Base-by-base conservation (phyloP, 257 asterid species). In the Salvia splendens region DNA sequence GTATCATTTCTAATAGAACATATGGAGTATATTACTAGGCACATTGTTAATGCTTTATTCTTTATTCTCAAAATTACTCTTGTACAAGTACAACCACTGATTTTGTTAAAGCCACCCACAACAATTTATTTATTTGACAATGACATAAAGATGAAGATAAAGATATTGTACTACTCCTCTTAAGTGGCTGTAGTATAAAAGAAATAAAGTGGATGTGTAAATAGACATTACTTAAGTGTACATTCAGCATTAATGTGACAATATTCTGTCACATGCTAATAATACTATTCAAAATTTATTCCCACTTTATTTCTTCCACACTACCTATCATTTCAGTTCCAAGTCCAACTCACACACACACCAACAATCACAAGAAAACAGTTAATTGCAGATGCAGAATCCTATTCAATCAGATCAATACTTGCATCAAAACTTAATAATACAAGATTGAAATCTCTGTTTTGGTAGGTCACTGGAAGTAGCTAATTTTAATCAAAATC, bases 391-490 rank as follows among this genome's bases (percentile, higher is more conserved):
- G 40, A 53, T 24, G 65, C 52, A 67, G 15, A 35, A 15, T 38
- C 59, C 17, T 46, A 60, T 10, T 32, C 46, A 71, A 35, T 41
- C n/a, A 67, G 69, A 55, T 48, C 38, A 54, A 47, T 40, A 32
- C 55, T 52, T 54, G 8, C 63, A 67, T 65, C 52, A 77, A 80
- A 80, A 80, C 66, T 73, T 76, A 62, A 61, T 71, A 51, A 64
- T 70, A 77, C 85, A 80, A 46, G 71, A 45, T 24, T 4, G 61
- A 15, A 67, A 59, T 40, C 52, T 52, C 40, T 46, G 71, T 52
- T 65, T 14, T 16, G 57, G 53, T 75, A 63, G 46, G 24, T 64
- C 58, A 73, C 59, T 58, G 30, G 43, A 54, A 75, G 43, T 40
- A 52, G 68, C 77, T 73, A 64, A 33, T 53, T 41, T 41, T 45